A percentile compares a stretch with the other conserved stretches of the same genome.
These are phyloP conservation scores for Auricularia sp. DNA, from an alignment of 768 basidiomycete species.

Conservation along the genomic window DNA sequence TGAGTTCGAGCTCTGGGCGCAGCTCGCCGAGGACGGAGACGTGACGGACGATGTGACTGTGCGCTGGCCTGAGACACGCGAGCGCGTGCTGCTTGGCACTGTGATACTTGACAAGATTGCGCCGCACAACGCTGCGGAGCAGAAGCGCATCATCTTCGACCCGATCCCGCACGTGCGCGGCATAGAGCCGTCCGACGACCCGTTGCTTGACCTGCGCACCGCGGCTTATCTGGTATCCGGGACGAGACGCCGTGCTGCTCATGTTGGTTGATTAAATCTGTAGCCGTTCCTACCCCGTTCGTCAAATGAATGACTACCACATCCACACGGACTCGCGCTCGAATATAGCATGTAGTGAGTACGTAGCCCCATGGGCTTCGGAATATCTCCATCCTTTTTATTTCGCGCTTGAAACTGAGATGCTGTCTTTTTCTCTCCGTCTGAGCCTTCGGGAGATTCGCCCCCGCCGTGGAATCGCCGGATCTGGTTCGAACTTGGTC, in stretches of 20 bases:
- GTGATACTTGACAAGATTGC: slow-evolving; percentile 6
- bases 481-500: too few relatives aligned
- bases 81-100: slow-evolving; percentile 11
- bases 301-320: too few relatives aligned
- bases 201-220: slow-evolving; percentile 14
- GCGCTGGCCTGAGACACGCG: slow-evolving; percentile 11
- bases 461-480: too few relatives aligned
- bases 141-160: slow-evolving; percentile 16
- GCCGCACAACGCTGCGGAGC: slow-evolving; percentile 7
- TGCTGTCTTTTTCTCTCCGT: too few relatives aligned
- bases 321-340: too few relatives aligned
- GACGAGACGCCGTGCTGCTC: slow-evolving; percentile 10
- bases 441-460: too few relatives aligned
- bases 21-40: slow-evolving; percentile 13
- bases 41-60: slow-evolving; percentile 13
- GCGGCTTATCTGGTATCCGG: slow-evolving; percentile 14
- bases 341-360: too few relatives aligned
- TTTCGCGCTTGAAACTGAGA: too few relatives aligned
- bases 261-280: slow-evolving; percentile 8
- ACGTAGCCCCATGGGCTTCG: too few relatives aligned
- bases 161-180: slow-evolving; percentile 14
- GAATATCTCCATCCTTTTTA: too few relatives aligned
- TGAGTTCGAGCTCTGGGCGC: slow-evolving; percentile 8
- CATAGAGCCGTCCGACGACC: slow-evolving; percentile 13
- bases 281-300: too few relatives aligned